Evolutionary conservation across 2,329 filamentous ascomycete species (phyloP).

Genomic region (Alternaria atra): DNA sequence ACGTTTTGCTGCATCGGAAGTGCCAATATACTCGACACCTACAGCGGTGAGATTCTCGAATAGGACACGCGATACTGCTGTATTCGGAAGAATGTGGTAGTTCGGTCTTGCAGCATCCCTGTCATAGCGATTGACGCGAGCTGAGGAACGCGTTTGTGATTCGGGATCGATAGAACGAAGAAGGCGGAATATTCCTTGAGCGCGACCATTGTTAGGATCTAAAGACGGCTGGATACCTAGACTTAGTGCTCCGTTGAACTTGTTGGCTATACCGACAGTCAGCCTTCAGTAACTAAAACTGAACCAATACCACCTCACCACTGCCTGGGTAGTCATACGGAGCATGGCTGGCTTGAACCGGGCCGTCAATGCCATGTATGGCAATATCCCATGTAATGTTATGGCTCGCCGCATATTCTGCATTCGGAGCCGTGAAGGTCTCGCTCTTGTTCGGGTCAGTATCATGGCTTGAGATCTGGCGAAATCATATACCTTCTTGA

Average conservation of each 20-base stretch:
- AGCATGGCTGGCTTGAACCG: conserved; percentile 35
- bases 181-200: conserved; percentile 44
- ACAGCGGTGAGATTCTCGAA: conserved; percentile 25
- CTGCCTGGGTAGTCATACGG: conserved; percentile 36
- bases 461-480: conserved; percentile 61
- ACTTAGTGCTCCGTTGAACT: conserved; percentile 26
- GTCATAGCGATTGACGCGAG: conserved; percentile 45
- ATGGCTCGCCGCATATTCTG: conserved; percentile 18
- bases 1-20: conserved; percentile 2
- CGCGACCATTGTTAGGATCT: conserved; percentile 34
- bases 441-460: conserved; percentile 26
- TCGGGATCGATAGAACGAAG: conserved; percentile 38
- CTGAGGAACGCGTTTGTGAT: conserved; percentile 41
- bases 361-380: conserved; percentile 31
- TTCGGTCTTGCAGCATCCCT: conserved; percentile 39
- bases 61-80: conserved; percentile 26
- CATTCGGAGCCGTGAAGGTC: conserved; percentile 29
- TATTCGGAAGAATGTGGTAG: conserved; percentile 38
- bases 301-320: conserved; percentile 15
- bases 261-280: conserved; percentile 20
- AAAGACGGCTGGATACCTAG: conserved; percentile 23
- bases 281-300: neutral
- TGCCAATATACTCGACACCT: conserved; percentile 30
- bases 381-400: conserved; percentile 35
- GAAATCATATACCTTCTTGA: conserved; percentile 35